Evolutionary conservation across 2,329 filamentous ascomycete species (phyloP).

Genomic region (Hypoxylon sp.): DNA sequence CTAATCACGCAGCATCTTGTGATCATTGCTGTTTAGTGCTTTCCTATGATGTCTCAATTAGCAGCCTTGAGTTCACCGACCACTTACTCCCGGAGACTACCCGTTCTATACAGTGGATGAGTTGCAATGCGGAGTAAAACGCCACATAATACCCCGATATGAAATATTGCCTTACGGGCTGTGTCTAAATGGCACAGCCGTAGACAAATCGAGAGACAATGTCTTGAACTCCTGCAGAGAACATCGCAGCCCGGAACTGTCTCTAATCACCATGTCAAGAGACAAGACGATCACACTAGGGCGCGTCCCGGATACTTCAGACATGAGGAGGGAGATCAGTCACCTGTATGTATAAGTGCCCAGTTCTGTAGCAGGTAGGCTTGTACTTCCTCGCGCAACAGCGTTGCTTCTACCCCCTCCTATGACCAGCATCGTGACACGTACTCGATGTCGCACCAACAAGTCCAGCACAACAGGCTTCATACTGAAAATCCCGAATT

Average conservation of each 20-base stretch:
- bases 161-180: neutral
- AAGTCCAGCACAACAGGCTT: neutral
- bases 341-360: too few species aligned
- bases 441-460: neutral
- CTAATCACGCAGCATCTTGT: neutral
- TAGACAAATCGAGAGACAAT: too few species aligned
- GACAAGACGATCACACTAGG: too few species aligned
- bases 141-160: neutral
- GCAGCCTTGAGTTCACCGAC: neutral
- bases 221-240: neutral
- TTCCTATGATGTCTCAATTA: neutral
- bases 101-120: too few species aligned
- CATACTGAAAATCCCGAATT: neutral
- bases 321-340: too few species aligned
- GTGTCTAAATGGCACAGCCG: neutral
- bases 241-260: neutral
- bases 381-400: too few species aligned
- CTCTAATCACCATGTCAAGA: too few species aligned
- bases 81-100: too few species aligned
- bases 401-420: too few species aligned
- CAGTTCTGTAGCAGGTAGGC: too few species aligned
- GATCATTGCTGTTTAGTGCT: neutral
- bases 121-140: neutral
- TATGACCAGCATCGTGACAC: too few species aligned
- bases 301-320: too few species aligned